Percentiles rank a stretch among this genome's conserved stretches.
Conservation (phyloP, 1,284 basidiomycete species). For the Porodaedalea pini region DNA sequence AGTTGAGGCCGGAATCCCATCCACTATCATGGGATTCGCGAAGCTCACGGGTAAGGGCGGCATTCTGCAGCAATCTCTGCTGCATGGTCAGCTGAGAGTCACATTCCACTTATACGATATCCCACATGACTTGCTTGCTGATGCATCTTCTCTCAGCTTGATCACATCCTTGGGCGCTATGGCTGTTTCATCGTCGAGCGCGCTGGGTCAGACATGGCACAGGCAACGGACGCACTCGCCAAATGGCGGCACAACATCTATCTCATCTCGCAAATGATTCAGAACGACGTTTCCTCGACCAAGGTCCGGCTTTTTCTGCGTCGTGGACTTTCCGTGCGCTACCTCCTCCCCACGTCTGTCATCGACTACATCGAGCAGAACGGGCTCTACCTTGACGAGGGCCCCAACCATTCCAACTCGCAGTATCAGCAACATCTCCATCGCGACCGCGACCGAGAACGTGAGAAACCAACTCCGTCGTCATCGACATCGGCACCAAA, state of each 20-base stretch:
- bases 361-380: slow-evolving; percentile 93
- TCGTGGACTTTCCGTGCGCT: slow-evolving; percentile 90
- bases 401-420: slow-evolving; percentile 25
- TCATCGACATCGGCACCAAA: slow-evolving; percentile 2
- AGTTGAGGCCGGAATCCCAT: neutral
- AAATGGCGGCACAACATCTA: slow-evolving; percentile 89
- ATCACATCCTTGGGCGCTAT: slow-evolving; percentile 93
- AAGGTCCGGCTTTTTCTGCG: slow-evolving; percentile 91
- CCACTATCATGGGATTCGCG: neutral
- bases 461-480: neutral
- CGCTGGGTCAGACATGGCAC: slow-evolving; percentile 88
- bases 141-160: slow-evolving; percentile 56
- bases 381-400: slow-evolving; percentile 68
- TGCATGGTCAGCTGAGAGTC: neutral
- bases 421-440: slow-evolving; percentile 16
- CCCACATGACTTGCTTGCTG: slow-evolving; percentile 21
- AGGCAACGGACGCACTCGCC: slow-evolving; percentile 71
- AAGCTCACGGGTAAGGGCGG: neutral
- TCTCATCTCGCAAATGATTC: slow-evolving; percentile 93
- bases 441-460: slow-evolving; percentile 11
- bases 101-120: neutral
- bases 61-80: neutral
- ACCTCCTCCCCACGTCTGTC: slow-evolving; percentile 87
- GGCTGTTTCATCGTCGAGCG: slow-evolving; percentile 95
- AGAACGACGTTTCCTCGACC: slow-evolving; percentile 97